Evolutionary conservation across 2,329 filamentous ascomycete genomes (phyloP).

Genomic region (Pseudogymnoascus pannorum): DNA sequence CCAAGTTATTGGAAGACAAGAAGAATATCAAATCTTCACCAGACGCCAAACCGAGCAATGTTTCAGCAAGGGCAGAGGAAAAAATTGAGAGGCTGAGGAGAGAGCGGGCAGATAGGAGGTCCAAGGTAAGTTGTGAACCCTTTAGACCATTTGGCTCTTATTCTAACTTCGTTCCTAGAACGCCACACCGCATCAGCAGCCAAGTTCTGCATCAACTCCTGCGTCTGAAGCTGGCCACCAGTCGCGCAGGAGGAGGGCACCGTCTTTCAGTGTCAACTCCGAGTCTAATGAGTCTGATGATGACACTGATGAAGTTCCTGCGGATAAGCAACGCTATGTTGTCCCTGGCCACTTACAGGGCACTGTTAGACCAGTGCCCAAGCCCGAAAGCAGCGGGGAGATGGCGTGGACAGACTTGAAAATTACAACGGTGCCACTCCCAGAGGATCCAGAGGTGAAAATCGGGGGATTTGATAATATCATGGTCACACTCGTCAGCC

Average conservation of each 20-base stretch:
- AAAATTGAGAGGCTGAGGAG: background rate
- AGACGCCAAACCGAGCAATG: background rate
- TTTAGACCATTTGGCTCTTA: background rate
- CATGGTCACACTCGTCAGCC: background rate
- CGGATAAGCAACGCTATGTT: background rate
- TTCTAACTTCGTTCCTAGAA: background rate
- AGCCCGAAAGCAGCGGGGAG: background rate
- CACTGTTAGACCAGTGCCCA: background rate
- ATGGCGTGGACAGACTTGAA: background rate
- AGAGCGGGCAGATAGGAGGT: background rate
- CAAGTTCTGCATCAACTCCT: background rate
- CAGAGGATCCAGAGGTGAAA: background rate
- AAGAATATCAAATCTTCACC: background rate
- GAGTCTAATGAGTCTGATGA: background rate
- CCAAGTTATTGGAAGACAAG: background rate
- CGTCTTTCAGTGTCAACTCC: background rate
- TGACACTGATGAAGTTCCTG: background rate
- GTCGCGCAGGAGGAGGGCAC: background rate
- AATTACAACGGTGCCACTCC: background rate
- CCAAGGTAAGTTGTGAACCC: background rate
- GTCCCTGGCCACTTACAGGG: background rate
- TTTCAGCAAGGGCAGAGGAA: background rate
- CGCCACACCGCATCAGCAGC: background rate
- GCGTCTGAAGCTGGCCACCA: background rate
- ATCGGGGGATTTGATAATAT: background rate